phyloP scores from a whole-genome alignment of 73 alveolate species.

The Tetrahymena elliotti region DNA sequence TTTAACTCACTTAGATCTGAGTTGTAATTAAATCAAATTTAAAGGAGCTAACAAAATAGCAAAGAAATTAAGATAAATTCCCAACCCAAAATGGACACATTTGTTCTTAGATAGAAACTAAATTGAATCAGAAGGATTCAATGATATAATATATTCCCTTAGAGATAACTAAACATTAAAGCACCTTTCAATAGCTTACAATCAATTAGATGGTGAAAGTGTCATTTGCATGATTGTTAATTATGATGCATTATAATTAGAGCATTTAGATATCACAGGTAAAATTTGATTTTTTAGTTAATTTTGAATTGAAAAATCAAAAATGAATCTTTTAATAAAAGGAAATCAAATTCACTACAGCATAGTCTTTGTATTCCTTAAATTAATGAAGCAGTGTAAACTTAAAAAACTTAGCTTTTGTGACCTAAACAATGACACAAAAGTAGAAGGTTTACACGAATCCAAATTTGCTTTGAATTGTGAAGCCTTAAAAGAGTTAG shows the following conservation, averaged over 20 bases:
- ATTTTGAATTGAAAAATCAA: background rate
- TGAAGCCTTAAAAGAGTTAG: background rate
- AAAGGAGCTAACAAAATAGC: background rate
- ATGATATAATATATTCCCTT: background rate
- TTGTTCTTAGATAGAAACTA: background rate
- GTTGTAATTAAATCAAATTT: background rate
- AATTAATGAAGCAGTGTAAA: background rate
- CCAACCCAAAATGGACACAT: background rate
- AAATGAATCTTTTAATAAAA: background rate
- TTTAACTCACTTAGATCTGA: background rate
- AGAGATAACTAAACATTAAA: background rate
- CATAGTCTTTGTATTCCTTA: background rate
- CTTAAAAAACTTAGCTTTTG: background rate
- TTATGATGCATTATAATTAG: background rate
- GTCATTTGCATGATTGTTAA: background rate
- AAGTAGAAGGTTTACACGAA: background rate
- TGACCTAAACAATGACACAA: background rate
- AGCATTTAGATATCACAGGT: background rate
- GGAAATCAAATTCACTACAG: background rate
- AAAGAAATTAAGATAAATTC: background rate
- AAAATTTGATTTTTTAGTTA: background rate
- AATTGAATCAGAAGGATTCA: background rate
- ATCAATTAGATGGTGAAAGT: background rate
- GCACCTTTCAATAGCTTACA: background rate
- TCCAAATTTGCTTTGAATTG: background rate